Base-by-base conservation (phyloP, 148 eudicot genomes). In the Chenopodium suecicum region DNA sequence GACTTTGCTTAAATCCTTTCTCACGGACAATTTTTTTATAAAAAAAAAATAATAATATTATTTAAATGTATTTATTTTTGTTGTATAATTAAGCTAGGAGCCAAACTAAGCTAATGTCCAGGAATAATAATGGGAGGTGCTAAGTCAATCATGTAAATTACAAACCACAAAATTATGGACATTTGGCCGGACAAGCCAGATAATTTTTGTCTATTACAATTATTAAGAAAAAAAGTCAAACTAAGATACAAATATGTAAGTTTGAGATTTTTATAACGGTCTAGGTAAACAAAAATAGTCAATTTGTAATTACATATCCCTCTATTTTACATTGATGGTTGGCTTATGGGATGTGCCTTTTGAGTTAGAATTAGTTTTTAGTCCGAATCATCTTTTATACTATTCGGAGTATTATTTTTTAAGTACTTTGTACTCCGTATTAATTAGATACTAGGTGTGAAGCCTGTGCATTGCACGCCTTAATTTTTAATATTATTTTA, bases 41-140 rank as follows among this genome's bases (percentile, higher is more conserved):
- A 27, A 27, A 27, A 27, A 27, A 27, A 27, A 27, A 27, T 0
- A 27, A 0, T 27, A 3, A 8, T 9, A 9, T 50, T 12, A 50
- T 50, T 62, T 62, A 3, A 12, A 1, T 62, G 1, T 62, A 62
- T 62, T 20, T 62, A 8, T 62, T 62, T 62, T 22, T 77, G 46
- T 77, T 77, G 70, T 77, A 41, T 77, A 17, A n/a, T 8, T n/a
- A 37, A 10, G 58, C 16, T 32, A 76, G 17, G 25, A 34, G 31
- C 48, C 68, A 76, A 76, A 58, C 25, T 41, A 77, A 37, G 71
- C 69, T 56, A 63, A 63, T 44, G 20, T 44, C 70, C 79, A 65
- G 64, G 58, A 44, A 11, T 23, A 63, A 34, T 62, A 60, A 63
- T 56, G 17, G 46, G 14, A n/a, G 46, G 22, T 37, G 54, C 47